A percentile compares a stretch with the other conserved stretches of the same genome.
phyloP scores from a whole-genome alignment of 2,329 filamentous ascomycete genomes.

The Helotiales sp. region DNA sequence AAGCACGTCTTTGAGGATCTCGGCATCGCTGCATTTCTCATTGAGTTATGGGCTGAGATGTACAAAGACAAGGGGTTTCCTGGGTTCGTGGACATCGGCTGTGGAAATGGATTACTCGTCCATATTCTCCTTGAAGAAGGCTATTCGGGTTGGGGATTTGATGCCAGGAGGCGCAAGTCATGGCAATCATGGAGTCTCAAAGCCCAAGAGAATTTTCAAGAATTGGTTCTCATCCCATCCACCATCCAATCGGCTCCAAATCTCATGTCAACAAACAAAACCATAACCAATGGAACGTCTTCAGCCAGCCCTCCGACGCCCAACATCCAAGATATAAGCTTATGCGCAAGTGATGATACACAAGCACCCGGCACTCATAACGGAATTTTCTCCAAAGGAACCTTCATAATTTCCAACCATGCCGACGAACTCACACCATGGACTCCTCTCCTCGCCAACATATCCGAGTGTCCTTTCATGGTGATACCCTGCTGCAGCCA shows the following conservation, averaged over 20 bases:
- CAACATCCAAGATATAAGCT: not conserved
- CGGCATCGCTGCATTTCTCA: conserved; percentile 86
- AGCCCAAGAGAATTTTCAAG: conserved; percentile 56
- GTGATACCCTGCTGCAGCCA: conserved; percentile 97
- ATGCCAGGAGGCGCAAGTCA: conserved; percentile 83
- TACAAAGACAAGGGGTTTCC: conserved; percentile 70
- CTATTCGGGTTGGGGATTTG: conserved; percentile 87
- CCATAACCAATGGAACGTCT: not conserved
- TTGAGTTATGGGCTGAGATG: conserved; percentile 89
- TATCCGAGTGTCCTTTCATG: conserved; percentile 81
- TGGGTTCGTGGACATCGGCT: conserved; percentile 94
- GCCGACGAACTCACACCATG: conserved; percentile 95
- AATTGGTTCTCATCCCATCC: conserved; percentile 64
- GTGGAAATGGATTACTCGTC: conserved; percentile 90
- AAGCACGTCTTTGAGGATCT: conserved; percentile 98
- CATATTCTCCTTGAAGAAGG: conserved; percentile 82
- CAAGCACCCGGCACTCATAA: conserved; percentile 53
- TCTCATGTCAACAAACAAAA: not conserved
- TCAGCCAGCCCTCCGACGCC: conserved; percentile 11
- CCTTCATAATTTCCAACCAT: conserved; percentile 96
- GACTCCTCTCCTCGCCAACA: conserved; percentile 85
- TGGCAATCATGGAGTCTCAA: conserved; percentile 73
- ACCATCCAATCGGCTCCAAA: conserved; percentile 30
- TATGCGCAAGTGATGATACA: conserved; percentile 36
- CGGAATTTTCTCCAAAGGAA: conserved; percentile 73